Base-by-base conservation (phyloP, 768 basidiomycete genomes). In the Sutorius australiensis region DNA sequence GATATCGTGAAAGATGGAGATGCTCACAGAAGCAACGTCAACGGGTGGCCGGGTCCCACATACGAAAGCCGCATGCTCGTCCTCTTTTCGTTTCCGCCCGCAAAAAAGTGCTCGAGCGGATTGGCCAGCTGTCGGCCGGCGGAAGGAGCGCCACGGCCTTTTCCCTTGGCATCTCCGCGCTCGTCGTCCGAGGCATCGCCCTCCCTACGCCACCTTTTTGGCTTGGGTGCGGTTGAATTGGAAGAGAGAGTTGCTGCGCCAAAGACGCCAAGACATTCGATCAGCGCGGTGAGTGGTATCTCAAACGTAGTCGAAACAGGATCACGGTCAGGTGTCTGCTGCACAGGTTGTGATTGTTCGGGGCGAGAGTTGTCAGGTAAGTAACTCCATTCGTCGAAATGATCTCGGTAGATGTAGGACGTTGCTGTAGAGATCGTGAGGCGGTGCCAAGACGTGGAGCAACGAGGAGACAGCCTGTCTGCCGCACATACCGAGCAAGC, bases 211-310 rank as follows among this genome's bases (percentile, higher is more conserved):
- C 80, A 82, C 51, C 72, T 75, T 63, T 75, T 81, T 58, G 71
- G 74, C 56, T 76, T 77, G 19, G 61, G 60, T 9, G 58, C 62
- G 44, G 48, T 61, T n/a, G 65, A 54, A 58, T 59, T 56, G 48
- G 61, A 64, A 13, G 72, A 64, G 13, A 72, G 62, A 33, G 67
- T 63, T 31, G 88, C 90, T 11, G 92, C 89, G 28, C 95, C 95
- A 62, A 95, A 98, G 50, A 98, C 86, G 62, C 95, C 95, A 31
- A 99, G 76, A 62, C 91, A 94, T 58, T 97, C 93, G 55, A 97
- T 80, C 46, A 98, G 72, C 3, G 85, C 86, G 65, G 83, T 80
- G 36, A 99, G 80, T 3, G 88, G 87, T 51, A 99, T 79, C 67
- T 95, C 92, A 62, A 98, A 89, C 0, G 82, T 77, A 3, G 73